Evolutionary conservation across 768 basidiomycete species (phyloP), one percentile per base, ranked within the genome.

Genomic region (Agaricus subrufescens): DNA sequence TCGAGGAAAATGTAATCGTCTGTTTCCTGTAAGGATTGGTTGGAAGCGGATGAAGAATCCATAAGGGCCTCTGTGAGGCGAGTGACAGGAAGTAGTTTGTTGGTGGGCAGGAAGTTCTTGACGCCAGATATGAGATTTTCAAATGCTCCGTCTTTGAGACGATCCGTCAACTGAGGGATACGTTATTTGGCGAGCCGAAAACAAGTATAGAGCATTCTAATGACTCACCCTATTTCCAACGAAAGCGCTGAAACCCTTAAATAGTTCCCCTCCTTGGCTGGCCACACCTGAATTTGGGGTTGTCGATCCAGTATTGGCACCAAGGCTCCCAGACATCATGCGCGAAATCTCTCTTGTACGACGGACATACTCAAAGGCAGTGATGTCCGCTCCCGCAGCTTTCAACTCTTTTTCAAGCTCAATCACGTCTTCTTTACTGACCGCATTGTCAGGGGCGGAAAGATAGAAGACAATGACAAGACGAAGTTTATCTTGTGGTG

Each of bases 71-170:
- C 97, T 1, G 91, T 87, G 31, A 99, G 78, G 10, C 97, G 86
- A 0, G 97, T 98, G 46, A 96, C 85, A 10, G 93, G 88, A 48
- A 97, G 81, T 39, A 97, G 82, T 71, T 99, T 96, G 67, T 94
- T 92, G 2, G 92, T 88, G 0, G 97, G 97, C 15, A 99, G 73
- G 77, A 99, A 94, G 72, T 97, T 98, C 69, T 96, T 97, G 64
- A 99, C 97, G 39, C 95, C 96, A 0, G 94, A 95, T 60, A 99
- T 91, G 14, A 99, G 77, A 68, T 96, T 96, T 68, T 98, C 95
- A 31, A 98, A 79, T n/a, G 94, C 94, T 37, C 94, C 91, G 66
- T 97, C 96, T 71, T 95, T 91, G 53, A 98, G 75, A 46, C 92
- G 83, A 66, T 94, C 93, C 1, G 94, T 95, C 46, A 98, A 82